Evolutionary conservation across 2,329 filamentous ascomycete genomes (phyloP).

Genomic region (Capronia epimyces): DNA sequence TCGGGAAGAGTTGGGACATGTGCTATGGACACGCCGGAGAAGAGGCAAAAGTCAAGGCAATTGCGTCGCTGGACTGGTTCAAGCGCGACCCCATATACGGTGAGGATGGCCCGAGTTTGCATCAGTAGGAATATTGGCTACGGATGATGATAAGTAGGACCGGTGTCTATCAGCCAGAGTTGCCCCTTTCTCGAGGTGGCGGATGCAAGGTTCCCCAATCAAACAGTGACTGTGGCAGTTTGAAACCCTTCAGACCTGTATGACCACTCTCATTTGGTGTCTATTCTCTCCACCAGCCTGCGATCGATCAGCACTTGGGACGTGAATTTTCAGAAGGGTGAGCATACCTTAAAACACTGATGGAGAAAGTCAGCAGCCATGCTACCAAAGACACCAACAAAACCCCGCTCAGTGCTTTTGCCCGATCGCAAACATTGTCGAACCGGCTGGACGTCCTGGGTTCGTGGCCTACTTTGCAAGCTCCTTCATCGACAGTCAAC

Average conservation of each 20-base stretch:
- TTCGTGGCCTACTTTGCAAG: constrained; percentile 48
- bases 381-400: constrained; percentile 74
- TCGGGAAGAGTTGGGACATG: constrained; percentile 60
- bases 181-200: neutral
- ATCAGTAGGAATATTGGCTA: constrained; percentile 31
- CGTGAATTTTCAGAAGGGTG: neutral
- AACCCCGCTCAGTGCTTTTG: constrained; percentile 69
- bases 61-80: constrained; percentile 53
- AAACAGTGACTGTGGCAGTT: neutral
- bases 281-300: constrained; percentile 38
- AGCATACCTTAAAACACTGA: constrained; percentile 67
- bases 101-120: constrained; percentile 47
- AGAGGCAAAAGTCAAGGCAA: constrained; percentile 47
- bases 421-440: constrained; percentile 51
- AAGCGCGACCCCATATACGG: constrained; percentile 57
- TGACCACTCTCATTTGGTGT: constrained; percentile 19
- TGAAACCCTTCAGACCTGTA: constrained; percentile 8
- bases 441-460: constrained; percentile 34
- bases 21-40: constrained; percentile 60
- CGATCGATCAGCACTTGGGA: constrained; percentile 30
- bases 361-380: constrained; percentile 86
- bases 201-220: neutral
- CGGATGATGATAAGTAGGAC: neutral
- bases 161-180: neutral
- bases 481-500: constrained; percentile 58